phyloP scores from a whole-genome alignment of 257 asterid genomes.

The Lithospermum erythrorhizon region DNA sequence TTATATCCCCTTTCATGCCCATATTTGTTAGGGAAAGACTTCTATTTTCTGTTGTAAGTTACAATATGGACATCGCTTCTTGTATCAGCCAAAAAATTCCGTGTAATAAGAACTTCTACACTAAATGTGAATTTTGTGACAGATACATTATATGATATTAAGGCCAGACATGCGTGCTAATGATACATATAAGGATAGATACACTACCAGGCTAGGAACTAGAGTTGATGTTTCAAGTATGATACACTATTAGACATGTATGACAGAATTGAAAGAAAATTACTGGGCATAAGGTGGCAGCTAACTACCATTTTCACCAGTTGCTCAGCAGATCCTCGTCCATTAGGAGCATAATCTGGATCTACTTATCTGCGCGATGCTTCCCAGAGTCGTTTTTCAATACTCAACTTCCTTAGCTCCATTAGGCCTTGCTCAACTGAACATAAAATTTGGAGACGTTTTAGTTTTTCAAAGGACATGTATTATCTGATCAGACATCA shows the following conservation, averaged over 20 bases:
- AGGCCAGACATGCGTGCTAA: background rate
- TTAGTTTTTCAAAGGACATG: background rate
- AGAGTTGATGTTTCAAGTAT: conserved; percentile 4
- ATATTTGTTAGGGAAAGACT: too few species aligned
- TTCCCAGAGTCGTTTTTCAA: conserved; percentile 37
- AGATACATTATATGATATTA: background rate
- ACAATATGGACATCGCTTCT: background rate
- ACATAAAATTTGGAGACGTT: conserved; percentile 9
- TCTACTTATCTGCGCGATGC: conserved; percentile 35
- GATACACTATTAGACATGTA: background rate
- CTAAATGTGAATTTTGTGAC: background rate
- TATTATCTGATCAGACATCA: background rate
- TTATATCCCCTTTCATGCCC: too few species aligned
- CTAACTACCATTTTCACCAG: conserved; percentile 1
- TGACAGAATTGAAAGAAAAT: conserved; percentile 1
- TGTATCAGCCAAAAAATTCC: background rate
- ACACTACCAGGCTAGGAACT: background rate
- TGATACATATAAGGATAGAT: background rate
- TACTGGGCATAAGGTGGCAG: background rate
- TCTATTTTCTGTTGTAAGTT: too few species aligned
- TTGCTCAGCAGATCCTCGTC: conserved; percentile 22
- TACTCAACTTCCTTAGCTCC: conserved; percentile 38
- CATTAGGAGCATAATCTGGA: conserved; percentile 31
- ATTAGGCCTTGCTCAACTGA: conserved; percentile 40
- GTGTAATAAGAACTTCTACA: background rate